Evolutionary conservation across 2,329 filamentous ascomycete species (phyloP).

Genomic region (Sclerotinia glacialis): DNA sequence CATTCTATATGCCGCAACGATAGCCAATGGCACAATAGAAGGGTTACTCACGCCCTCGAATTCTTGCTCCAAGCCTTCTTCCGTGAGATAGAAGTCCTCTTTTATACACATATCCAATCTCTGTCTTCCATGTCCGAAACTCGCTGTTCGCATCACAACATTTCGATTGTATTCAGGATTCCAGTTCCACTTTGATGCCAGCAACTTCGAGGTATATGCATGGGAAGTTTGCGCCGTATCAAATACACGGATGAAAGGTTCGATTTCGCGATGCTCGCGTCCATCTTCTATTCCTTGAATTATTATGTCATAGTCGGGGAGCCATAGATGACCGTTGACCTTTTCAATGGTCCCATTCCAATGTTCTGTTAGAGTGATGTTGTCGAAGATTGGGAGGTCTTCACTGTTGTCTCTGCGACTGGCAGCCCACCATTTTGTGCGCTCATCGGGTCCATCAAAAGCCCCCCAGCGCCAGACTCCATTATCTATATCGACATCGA

Average conservation of each 20-base stretch:
- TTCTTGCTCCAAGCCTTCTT: too few relatives aligned
- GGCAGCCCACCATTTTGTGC: constrained; percentile 7
- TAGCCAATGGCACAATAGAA: neutral
- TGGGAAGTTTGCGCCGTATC: neutral
- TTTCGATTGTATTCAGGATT: neutral
- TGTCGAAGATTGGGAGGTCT: neutral
- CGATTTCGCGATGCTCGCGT: neutral
- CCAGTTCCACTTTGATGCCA: neutral
- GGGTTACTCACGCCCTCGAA: neutral
- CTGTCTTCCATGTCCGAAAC: constrained; percentile 20
- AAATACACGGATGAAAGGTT: constrained; percentile 21
- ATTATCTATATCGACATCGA: constrained; percentile 20
- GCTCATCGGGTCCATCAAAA: constrained; percentile 1
- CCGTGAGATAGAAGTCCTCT: neutral
- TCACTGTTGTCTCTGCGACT: neutral
- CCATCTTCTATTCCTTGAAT: constrained; percentile 1
- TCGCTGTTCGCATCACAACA: constrained; percentile 19
- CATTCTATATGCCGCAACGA: neutral
- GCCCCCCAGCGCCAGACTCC: neutral
- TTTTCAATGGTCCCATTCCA: neutral
- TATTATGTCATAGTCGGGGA: neutral
- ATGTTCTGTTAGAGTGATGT: neutral
- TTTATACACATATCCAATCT: constrained; percentile 19
- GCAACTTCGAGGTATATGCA: neutral
- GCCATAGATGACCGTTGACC: neutral